Percentiles rank a stretch among this genome's conserved stretches.
Evolutionary conservation across 1,284 basidiomycete genomes (phyloP).

Genomic region (Retiboletus flavoniger): DNA sequence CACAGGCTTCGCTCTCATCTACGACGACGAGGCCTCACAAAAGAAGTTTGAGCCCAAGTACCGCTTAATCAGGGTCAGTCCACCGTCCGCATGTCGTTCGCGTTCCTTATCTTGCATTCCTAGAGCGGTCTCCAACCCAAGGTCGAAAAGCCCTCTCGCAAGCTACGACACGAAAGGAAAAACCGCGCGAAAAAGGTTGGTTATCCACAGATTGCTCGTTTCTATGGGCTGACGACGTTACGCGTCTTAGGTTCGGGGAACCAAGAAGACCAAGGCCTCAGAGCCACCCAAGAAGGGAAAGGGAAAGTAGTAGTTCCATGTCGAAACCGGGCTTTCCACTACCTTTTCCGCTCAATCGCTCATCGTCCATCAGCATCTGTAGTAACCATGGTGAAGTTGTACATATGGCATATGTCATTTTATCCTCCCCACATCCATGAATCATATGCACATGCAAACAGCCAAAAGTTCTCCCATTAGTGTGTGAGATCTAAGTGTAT

Average conservation of each 20-base stretch:
- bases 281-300: conserved; percentile 87
- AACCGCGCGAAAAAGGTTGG: conserved; percentile 96
- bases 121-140: conserved; percentile 84
- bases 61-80: conserved; percentile 87
- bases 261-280: conserved; percentile 89
- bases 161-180: conserved; percentile 99
- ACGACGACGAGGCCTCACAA: conserved; percentile 94
- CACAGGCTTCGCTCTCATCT: conserved; percentile 97
- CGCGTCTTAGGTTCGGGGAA: conserved; percentile 74
- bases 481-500: conserved; percentile 31
- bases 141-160: conserved; percentile 91
- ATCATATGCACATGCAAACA: conserved; percentile 45
- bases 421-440: conserved; percentile 38
- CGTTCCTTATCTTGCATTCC: conserved; percentile 12
- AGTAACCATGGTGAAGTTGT: conserved; percentile 39
- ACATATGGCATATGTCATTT: conserved; percentile 43
- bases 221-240: conserved; percentile 8
- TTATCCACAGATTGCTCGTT: conserved; percentile 16
- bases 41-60: conserved; percentile 97
- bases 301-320: conserved; percentile 58
- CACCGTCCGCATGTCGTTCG: not conserved
- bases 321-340: conserved; percentile 23
- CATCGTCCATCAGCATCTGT: conserved; percentile 37
- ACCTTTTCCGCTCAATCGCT: conserved; percentile 37
- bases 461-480: conserved; percentile 36